These are phyloP conservation scores for Fusarium coffeatum DNA, from an alignment of 2,329 filamentous ascomycete genomes.

Conservation along the genomic window DNA sequence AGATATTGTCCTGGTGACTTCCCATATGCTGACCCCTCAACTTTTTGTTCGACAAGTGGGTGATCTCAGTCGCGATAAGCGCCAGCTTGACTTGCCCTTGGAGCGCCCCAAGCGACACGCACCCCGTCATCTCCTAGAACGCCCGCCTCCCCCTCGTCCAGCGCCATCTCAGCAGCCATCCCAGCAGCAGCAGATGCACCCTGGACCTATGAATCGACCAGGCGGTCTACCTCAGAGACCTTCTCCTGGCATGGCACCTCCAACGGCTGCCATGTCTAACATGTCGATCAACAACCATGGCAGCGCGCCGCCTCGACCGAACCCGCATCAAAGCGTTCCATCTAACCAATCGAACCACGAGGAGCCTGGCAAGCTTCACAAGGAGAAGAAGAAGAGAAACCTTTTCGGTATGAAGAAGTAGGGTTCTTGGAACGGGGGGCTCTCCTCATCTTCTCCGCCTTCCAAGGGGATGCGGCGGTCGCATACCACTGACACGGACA, in stretches of 20 bases:
- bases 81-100: constrained; percentile 81
- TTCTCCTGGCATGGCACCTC: constrained; percentile 49
- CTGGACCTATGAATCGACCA: constrained; percentile 37
- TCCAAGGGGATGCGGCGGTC: constrained; percentile 22
- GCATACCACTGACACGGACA: constrained; percentile 26
- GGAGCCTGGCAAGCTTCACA: constrained; percentile 58
- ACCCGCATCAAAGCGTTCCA: constrained; percentile 29
- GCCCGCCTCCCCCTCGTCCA: constrained; percentile 66
- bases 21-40: constrained; percentile 90
- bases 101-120: constrained; percentile 84
- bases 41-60: constrained; percentile 85
- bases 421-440: constrained; percentile 47
- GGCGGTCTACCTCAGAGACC: constrained; percentile 47
- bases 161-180: constrained; percentile 46
- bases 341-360: constrained; percentile 28
- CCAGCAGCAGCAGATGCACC: constrained; percentile 8
- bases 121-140: constrained; percentile 87
- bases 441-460: constrained; percentile 25
- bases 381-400: constrained; percentile 72
- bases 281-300: constrained; percentile 60
- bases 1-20: constrained; percentile 89
- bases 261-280: constrained; percentile 65
- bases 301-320: constrained; percentile 35
- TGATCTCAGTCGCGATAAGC: constrained; percentile 80
- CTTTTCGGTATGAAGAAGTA: constrained; percentile 71